Base-by-base conservation (phyloP, 2,329 filamentous ascomycete species). In the Geosmithia flava region DNA sequence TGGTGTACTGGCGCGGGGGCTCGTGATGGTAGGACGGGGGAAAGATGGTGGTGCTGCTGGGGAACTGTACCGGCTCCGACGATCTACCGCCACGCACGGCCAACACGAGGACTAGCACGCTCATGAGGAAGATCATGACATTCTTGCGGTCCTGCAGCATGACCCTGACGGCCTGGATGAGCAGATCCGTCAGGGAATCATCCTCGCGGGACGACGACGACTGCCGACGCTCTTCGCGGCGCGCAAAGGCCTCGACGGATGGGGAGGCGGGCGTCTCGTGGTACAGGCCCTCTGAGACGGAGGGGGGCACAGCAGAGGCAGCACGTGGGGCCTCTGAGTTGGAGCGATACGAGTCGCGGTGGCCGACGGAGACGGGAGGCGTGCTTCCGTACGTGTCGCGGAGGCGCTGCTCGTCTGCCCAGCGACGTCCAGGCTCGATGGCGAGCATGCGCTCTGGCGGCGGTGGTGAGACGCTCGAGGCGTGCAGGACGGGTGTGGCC, bases 101-200 rank as follows among this genome's bases (percentile, higher is more conserved):
- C 10, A 81, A 63, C 27, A 77, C 48, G 15, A 80, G 53, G 2
- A 80, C 69, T n/a, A 82, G 57, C 2, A 75, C 50, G 48, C 74
- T 71, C 46, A 83, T 62, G 0, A 76, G 55, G 5, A 68, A 64
- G 23, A 83, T 81, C n/a, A 70, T 62, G 10, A 81, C 58, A 49
- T 82, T 83, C 63, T 75, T 80, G 49, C 69, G 69, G 54, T 83
- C 79, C 44, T 72, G 69, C 54, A 82, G 56, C 17, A 76, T 59
- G 7, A 82, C 72, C 30, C 70, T 68, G 46, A 67, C 63, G 0
- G 77, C 75, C 52, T 78, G 73, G 8, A 76, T 54, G 0, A 82
- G 56, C 8, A 82, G 63, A 51, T 79, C 72, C 0, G 69, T 63
- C 11, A 83, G 66, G 2, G 74, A 74, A 0, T 74, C 73, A 10